phyloP scores from a whole-genome alignment of 257 asterid genomes.

The Asclepias syriaca region DNA sequence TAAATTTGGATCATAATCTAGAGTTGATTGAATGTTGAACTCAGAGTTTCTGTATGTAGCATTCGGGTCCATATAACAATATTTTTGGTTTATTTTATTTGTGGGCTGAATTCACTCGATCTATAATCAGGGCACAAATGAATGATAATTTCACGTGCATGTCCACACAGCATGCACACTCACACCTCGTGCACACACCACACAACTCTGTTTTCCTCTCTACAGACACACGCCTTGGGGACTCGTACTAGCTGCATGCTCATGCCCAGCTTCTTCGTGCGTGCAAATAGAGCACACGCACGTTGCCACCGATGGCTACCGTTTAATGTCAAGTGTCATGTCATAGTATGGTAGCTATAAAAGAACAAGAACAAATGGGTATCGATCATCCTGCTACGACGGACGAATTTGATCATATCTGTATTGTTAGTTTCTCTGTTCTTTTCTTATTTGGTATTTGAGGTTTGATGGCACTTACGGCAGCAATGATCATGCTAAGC shows the following conservation, averaged over 20 bases:
- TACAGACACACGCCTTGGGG: background rate
- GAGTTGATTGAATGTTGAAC: too few relatives aligned
- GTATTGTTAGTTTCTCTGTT: background rate
- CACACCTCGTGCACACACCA: background rate
- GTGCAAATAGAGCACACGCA: background rate
- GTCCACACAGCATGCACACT: background rate
- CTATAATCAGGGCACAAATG: background rate
- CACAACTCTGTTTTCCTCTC: background rate
- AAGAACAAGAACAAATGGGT: background rate
- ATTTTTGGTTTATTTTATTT: too few relatives aligned
- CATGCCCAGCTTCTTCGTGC: background rate
- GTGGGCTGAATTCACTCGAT: too few relatives aligned
- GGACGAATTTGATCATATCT: too few relatives aligned
- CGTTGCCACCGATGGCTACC: background rate
- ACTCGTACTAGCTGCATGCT: background rate
- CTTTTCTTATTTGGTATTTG: background rate
- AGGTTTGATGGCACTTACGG: constrained; percentile 41
- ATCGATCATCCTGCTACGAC: background rate
- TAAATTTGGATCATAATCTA: too few relatives aligned
- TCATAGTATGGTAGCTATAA: background rate
- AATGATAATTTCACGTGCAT: background rate
- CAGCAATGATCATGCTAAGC: constrained; percentile 43
- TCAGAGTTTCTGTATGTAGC: too few relatives aligned
- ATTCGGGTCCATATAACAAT: too few relatives aligned
- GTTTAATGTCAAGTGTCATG: background rate